Conservation (phyloP, 1,284 basidiomycete species). For the Mrakiaceae sp. region DNA sequence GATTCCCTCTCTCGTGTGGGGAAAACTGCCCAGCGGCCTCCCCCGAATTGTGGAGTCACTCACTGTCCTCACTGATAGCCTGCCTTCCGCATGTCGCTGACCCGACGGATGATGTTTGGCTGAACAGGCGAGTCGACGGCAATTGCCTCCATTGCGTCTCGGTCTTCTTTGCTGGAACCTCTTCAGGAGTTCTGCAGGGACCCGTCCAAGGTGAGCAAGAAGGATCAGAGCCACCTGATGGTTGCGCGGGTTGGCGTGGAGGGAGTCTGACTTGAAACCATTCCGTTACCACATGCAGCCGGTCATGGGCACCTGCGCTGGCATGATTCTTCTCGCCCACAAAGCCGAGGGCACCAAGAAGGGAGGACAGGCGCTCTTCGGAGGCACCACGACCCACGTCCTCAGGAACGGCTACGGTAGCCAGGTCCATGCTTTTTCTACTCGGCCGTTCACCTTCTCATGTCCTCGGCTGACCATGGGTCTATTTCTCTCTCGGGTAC, state of each 20-base stretch:
- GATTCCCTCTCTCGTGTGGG: no score
- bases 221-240: neutral
- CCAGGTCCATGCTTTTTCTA: constrained; percentile 42
- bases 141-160: constrained; percentile 66
- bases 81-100: no score
- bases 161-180: constrained; percentile 64
- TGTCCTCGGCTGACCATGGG: neutral
- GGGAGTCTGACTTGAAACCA: neutral
- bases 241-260: no score
- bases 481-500: neutral
- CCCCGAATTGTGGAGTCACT: no score
- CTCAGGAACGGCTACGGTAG: constrained; percentile 77
- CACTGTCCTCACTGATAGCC: no score
- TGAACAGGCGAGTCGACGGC: constrained; percentile 63
- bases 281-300: constrained; percentile 35
- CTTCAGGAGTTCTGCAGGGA: constrained; percentile 52
- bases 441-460: constrained; percentile 4
- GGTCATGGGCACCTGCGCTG: constrained; percentile 86
- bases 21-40: no score
- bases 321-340: constrained; percentile 69
- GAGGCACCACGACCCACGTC: constrained; percentile 62
- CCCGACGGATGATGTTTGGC: no score
- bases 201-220: constrained; percentile 28
- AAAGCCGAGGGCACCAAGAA: constrained; percentile 62
- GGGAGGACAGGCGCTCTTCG: constrained; percentile 77